Base-by-base conservation (phyloP, 768 basidiomycete species). In the Amylocystis lapponica region DNA sequence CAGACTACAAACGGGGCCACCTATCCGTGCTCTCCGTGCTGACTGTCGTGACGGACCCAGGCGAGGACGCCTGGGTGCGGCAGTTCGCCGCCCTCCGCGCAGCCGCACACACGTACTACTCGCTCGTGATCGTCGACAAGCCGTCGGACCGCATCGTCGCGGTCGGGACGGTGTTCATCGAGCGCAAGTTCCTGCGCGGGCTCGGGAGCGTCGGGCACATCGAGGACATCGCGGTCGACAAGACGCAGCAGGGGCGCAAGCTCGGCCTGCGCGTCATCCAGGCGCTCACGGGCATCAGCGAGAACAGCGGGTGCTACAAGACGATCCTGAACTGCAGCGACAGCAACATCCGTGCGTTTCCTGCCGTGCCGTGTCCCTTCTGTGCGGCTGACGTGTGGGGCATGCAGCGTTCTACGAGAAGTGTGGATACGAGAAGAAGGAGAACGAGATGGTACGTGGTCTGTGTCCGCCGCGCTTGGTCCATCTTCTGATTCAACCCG, bases 321-420 rank as follows among this genome's bases (percentile, higher is more conserved):
- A 93, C 93, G 13, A 98, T 99, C 54, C 67, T 99, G 59, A 95
- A 99, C 62, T 99, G 96, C 62, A 89, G 76, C 59, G 80, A 90
- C 48, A 72, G 74, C 41, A 99, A 99, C 54, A 84, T 93, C 49
- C 87, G 95, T 97, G 60, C 65, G 93, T 80, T 20, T 17, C 8
- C 36, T 14, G 39, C n/a, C 21, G 23, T 33, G 3, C 22, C 36
- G 27, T n/a, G 32, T 20, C 12, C 30, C 20, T 5, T 12, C 36
- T 48, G 31, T n/a, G 27, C 26, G 27, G 25, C 36, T 36, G 21
- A 37, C 47, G 43, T n/a, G 29, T 47, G n/a, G n/a, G n/a, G 27
- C 31, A 29, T 49, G 23, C 58, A 96, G 94, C 88, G 8, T 99
- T 99, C 69, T 99, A 99, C 64, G 72, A 91, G 64, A 98, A 98